Evolutionary conservation across 371 early-diverging fungal genomes (phyloP).

Genomic region (Amoeboaphelidium protococcarum): DNA sequence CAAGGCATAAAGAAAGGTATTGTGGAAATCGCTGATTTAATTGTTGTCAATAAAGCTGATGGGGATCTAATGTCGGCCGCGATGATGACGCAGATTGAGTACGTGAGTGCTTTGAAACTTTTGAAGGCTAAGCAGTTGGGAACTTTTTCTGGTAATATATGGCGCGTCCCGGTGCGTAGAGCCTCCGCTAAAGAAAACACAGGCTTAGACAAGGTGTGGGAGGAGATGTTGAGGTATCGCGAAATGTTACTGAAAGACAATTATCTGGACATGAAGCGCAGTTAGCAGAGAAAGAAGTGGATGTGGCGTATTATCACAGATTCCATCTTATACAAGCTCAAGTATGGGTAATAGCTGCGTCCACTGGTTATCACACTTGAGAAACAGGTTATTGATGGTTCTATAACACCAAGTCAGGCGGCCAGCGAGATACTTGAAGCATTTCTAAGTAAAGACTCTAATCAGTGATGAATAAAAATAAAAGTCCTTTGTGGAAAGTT

Average conservation of each 20-base stretch:
- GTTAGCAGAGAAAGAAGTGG: constrained; percentile 30
- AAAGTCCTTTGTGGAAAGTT: too few species aligned
- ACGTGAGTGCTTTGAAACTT: constrained; percentile 30
- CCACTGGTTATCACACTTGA: constrained; percentile 5
- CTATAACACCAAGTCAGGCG: constrained; percentile 6
- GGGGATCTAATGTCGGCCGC: constrained; percentile 33
- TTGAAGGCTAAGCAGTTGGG: constrained; percentile 9
- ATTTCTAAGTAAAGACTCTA: too few species aligned
- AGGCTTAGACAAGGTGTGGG: constrained; percentile 36
- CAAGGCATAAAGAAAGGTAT: constrained; percentile 57
- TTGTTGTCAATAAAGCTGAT: constrained; percentile 49
- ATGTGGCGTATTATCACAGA: constrained; percentile 41
- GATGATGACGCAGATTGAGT: constrained; percentile 28
- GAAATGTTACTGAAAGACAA: constrained; percentile 14
- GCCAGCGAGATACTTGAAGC: constrained; percentile 7
- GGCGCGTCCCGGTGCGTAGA: constrained; percentile 15
- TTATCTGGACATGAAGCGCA: constrained; percentile 20
- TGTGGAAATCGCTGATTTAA: constrained; percentile 43
- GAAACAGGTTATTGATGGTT: constrained; percentile 4
- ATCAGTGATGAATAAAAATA: too few species aligned
- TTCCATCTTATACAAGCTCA: constrained; percentile 13
- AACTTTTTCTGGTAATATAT: constrained; percentile 19
- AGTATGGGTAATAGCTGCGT: constrained; percentile 1
- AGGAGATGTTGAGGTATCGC: constrained; percentile 22
- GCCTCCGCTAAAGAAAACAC: constrained; percentile 27